A percentile compares a stretch with the other conserved stretches of the same genome.
Conservation (phyloP, 2,329 filamentous ascomycete species). For the Onygena corvina region DNA sequence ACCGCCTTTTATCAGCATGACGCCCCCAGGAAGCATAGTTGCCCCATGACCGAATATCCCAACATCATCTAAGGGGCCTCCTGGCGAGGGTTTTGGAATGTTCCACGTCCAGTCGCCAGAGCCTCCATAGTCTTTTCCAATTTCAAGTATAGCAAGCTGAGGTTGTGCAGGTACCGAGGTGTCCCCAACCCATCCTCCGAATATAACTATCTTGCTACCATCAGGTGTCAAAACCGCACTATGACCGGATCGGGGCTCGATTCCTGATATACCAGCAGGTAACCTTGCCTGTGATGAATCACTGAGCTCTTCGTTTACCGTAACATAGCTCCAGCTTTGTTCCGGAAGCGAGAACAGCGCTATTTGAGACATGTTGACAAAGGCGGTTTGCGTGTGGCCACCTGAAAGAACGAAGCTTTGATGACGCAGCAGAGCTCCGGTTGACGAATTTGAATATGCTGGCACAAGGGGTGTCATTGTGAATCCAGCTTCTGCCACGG, state of each 20-base stretch:
- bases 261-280: constrained; percentile 35
- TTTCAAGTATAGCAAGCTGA: constrained; percentile 63
- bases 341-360: constrained; percentile 80
- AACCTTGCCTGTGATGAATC: constrained; percentile 45
- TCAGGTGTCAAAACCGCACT: constrained; percentile 70
- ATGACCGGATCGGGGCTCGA: constrained; percentile 81
- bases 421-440: constrained; percentile 54
- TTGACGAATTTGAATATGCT: constrained; percentile 54
- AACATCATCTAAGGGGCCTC: constrained; percentile 31
- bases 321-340: constrained; percentile 72
- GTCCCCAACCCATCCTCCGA: constrained; percentile 89
- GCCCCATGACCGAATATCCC: constrained; percentile 53
- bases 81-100: constrained; percentile 28
- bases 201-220: constrained; percentile 61
- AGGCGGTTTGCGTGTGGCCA: constrained; percentile 69
- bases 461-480: constrained; percentile 62
- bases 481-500: constrained; percentile 76
- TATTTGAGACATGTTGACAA: constrained; percentile 87
- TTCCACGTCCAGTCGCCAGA: constrained; percentile 35
- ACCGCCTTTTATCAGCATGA: constrained; percentile 52
- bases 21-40: constrained; percentile 47
- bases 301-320: constrained; percentile 41
- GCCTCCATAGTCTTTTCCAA: constrained; percentile 60
- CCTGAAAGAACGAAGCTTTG: constrained; percentile 71
- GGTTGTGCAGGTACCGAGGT: constrained; percentile 63